These are phyloP conservation scores for Magnusiomyces paraingens DNA, from an alignment of 1,139 yeast species.

Conservation along the genomic window DNA sequence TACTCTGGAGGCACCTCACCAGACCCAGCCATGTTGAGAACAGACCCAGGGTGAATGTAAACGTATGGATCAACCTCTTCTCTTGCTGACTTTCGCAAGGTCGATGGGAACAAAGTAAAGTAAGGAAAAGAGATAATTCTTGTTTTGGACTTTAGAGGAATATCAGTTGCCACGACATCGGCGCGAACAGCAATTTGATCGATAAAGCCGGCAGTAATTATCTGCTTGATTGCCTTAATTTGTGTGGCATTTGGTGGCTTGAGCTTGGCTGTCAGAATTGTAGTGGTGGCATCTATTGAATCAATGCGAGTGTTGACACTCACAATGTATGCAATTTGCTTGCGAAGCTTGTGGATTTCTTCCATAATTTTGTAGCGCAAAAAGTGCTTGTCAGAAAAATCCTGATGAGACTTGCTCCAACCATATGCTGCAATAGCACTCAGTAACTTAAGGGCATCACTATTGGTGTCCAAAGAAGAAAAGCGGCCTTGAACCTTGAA, in stretches of 20 bases:
- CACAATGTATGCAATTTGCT: slow-evolving; percentile 72
- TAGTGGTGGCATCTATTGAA: slow-evolving; percentile 43
- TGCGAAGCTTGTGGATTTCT: slow-evolving; percentile 74
- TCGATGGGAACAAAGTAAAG: slow-evolving; percentile 55
- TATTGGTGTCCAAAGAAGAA: slow-evolving; percentile 56
- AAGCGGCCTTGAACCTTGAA: slow-evolving; percentile 54
- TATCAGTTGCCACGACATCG: slow-evolving; percentile 62
- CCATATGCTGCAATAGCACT: slow-evolving; percentile 89
- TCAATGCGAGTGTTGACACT: slow-evolving; percentile 50
- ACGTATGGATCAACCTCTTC: slow-evolving; percentile 47
- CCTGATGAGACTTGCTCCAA: slow-evolving; percentile 40
- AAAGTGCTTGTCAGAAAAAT: slow-evolving; percentile 55
- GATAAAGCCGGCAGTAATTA: slow-evolving; percentile 85
- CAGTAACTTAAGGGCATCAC: slow-evolving; percentile 70
- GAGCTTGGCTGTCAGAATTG: slow-evolving; percentile 48
- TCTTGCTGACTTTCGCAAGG: slow-evolving; percentile 25
- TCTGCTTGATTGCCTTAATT: slow-evolving; percentile 76
- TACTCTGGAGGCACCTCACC: slow-evolving; percentile 72
- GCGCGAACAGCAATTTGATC: slow-evolving; percentile 88
- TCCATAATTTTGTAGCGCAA: slow-evolving; percentile 58
- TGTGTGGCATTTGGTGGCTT: slow-evolving; percentile 66
- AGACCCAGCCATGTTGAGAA: slow-evolving; percentile 40
- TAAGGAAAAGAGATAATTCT: slow-evolving; percentile 66
- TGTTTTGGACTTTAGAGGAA: slow-evolving; percentile 36
- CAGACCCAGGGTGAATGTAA: slow-evolving; percentile 74